Conservation (phyloP, 345 rosid species). For the Clarkia xantiana region DNA sequence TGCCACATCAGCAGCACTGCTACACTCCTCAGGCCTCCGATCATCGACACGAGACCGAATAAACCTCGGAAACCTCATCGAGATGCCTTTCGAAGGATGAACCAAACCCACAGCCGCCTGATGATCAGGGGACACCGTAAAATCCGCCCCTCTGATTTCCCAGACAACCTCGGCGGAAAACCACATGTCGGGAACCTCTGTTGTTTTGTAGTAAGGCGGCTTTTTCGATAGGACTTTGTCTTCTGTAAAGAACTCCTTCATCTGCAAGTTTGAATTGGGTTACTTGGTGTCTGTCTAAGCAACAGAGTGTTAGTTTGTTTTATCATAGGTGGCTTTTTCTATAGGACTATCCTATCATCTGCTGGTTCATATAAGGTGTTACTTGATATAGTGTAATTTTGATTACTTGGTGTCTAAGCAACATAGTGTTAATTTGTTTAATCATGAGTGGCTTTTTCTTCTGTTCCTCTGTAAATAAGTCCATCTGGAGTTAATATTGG, state of each 20-base stretch:
- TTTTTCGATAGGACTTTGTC: slow-evolving; percentile 50
- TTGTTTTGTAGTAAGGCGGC: slow-evolving; percentile 61
- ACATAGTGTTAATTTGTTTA: too few species aligned
- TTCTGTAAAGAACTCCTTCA: slow-evolving; percentile 58
- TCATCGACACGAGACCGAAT: slow-evolving; percentile 20
- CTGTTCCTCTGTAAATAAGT: too few species aligned
- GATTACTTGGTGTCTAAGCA: too few species aligned
- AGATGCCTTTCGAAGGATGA: slow-evolving; percentile 73
- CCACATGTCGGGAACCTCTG: slow-evolving; percentile 74
- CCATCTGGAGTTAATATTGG: too few species aligned
- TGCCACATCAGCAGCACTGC: slow-evolving; percentile 51
- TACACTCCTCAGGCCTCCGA: slow-evolving; percentile 64
- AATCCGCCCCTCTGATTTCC: slow-evolving; percentile 79
- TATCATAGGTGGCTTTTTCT: too few species aligned
- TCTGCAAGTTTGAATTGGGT: slow-evolving; percentile 24
- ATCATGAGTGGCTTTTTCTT: too few species aligned
- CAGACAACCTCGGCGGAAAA: slow-evolving; percentile 60
- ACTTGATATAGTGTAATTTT: too few species aligned
- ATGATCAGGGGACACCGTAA: slow-evolving; percentile 76
- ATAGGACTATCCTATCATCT: too few species aligned
- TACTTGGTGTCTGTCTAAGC: too few species aligned
- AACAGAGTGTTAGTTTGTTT: too few species aligned
- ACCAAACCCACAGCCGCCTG: slow-evolving; percentile 65
- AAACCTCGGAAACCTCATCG: slow-evolving; percentile 72
- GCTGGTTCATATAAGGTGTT: too few species aligned